Percentiles rank a stretch among this genome's conserved stretches.
These are phyloP conservation scores for Hygrocybe coccinea DNA, from an alignment of 768 basidiomycete species.

Conservation along the genomic window DNA sequence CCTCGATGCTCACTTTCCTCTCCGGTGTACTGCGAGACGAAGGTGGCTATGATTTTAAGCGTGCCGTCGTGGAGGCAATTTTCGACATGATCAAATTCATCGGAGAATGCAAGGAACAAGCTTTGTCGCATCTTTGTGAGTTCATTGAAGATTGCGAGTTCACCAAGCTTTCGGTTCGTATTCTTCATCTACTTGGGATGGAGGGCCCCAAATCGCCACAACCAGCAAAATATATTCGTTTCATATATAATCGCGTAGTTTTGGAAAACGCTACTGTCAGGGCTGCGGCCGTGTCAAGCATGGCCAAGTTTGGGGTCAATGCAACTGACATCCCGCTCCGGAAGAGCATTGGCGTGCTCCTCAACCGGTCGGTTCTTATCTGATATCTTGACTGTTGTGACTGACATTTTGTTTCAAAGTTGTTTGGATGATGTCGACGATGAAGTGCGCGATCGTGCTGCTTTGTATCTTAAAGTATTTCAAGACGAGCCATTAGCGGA, in stretches of 20 bases:
- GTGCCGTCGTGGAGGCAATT: conserved; percentile 97
- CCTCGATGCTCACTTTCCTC: conserved; percentile 94
- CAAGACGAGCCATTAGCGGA: conserved; percentile 76
- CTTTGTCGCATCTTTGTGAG: conserved; percentile 95
- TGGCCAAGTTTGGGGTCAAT: conserved; percentile 96
- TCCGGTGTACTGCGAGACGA: conserved; percentile 96
- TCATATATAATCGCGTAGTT: conserved; percentile 99
- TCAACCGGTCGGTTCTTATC: conserved; percentile 60
- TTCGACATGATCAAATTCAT: conserved; percentile 99
- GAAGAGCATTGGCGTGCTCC: conserved; percentile 81
- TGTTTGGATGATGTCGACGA: conserved; percentile 98
- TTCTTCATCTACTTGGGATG: conserved; percentile 89
- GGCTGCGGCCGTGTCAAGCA: conserved; percentile 89
- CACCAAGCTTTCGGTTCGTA: conserved; percentile 95
- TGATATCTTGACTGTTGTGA: conserved; percentile 2
- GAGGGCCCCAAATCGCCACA: conserved; percentile 96
- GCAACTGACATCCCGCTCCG: conserved; percentile 72
- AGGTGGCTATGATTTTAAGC: conserved; percentile 99
- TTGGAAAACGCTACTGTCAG: conserved; percentile 97
- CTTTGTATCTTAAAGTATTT: conserved; percentile 85
- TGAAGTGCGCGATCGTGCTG: conserved; percentile 96
- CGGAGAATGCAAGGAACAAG: conserved; percentile 91
- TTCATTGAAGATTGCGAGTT: conserved; percentile 99
- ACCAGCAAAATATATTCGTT: conserved; percentile 97
- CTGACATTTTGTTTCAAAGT: conserved; percentile 34